A percentile compares a stretch with the other conserved stretches of the same genome.
These are phyloP conservation scores for Trametes punicea DNA, from an alignment of 768 basidiomycete genomes.

Conservation along the genomic window DNA sequence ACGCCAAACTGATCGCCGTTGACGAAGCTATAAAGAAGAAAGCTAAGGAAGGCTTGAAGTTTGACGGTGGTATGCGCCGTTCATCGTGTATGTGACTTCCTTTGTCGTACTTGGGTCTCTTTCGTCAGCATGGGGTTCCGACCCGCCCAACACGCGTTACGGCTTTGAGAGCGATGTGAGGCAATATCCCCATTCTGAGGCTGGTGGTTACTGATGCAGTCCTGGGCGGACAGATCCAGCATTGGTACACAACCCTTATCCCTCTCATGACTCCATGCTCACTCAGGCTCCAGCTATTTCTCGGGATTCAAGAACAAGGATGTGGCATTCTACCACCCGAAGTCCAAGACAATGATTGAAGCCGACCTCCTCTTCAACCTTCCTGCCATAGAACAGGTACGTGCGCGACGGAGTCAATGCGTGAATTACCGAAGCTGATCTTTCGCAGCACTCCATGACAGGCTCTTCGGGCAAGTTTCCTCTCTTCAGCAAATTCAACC, in stretches of 20 bases:
- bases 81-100: background rate
- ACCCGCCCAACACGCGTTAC: conserved; percentile 51
- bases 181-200: no score
- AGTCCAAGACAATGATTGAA: conserved; percentile 68
- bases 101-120: background rate
- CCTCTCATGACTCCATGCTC: no score
- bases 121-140: conserved; percentile 31
- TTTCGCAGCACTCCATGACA: conserved; percentile 37
- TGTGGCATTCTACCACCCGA: conserved; percentile 74
- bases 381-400: conserved; percentile 71
- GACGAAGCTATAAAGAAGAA: conserved; percentile 50
- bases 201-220: no score
- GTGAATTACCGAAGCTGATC: background rate
- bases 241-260: no score
- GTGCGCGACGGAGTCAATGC: background rate
- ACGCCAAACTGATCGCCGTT: conserved; percentile 70
- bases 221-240: conserved; percentile 29
- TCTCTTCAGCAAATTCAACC: conserved; percentile 23
- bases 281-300: conserved; percentile 51
- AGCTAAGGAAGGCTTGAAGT: conserved; percentile 47
- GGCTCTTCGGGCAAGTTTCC: conserved; percentile 28
- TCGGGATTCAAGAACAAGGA: conserved; percentile 74
- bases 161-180: conserved; percentile 74
- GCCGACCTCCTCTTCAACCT: conserved; percentile 86
- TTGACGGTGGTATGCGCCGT: conserved; percentile 58